A percentile compares a stretch with the other conserved stretches of the same genome.
Evolutionary conservation across 208 protist species (phyloP).

Genomic region (Trypanosoma melophagium): DNA sequence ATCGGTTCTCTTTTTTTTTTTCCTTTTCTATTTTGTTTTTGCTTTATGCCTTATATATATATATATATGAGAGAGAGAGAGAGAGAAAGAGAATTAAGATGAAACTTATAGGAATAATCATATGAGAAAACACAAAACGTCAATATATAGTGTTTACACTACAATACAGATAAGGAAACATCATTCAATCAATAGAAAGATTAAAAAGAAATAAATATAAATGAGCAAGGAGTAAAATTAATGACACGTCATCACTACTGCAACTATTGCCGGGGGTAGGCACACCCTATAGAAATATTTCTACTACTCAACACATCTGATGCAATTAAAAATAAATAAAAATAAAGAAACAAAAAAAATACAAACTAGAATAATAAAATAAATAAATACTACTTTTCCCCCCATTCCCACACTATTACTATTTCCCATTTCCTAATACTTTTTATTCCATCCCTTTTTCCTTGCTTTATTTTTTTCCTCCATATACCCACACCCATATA

Average conservation of each 20-base stretch:
- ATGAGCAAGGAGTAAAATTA: background rate
- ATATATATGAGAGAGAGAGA: background rate
- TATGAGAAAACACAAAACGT: too few relatives aligned
- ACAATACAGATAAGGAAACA: too few relatives aligned
- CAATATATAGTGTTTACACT: too few relatives aligned
- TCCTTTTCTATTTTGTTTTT: background rate
- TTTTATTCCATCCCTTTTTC: too few relatives aligned
- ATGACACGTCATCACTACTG: background rate
- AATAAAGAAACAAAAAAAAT: background rate
- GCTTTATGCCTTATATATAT: background rate
- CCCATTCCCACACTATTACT: background rate
- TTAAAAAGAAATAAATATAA: background rate
- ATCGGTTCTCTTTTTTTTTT: background rate
- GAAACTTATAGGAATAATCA: background rate
- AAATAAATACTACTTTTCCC: background rate
- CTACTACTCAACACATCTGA: too few relatives aligned
- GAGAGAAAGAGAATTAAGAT: background rate
- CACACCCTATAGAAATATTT: too few relatives aligned
- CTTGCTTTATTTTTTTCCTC: too few relatives aligned
- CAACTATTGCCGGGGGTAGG: too few relatives aligned
- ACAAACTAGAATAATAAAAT: too few relatives aligned
- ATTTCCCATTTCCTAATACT: constrained; percentile 1
- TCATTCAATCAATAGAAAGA: too few relatives aligned
- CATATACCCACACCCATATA: too few relatives aligned
- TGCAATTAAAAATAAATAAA: background rate